Evolutionary conservation across 2,329 filamentous ascomycete species (phyloP), one percentile per base, ranked within the genome.

Genomic region (Cercospora sojina): DNA sequence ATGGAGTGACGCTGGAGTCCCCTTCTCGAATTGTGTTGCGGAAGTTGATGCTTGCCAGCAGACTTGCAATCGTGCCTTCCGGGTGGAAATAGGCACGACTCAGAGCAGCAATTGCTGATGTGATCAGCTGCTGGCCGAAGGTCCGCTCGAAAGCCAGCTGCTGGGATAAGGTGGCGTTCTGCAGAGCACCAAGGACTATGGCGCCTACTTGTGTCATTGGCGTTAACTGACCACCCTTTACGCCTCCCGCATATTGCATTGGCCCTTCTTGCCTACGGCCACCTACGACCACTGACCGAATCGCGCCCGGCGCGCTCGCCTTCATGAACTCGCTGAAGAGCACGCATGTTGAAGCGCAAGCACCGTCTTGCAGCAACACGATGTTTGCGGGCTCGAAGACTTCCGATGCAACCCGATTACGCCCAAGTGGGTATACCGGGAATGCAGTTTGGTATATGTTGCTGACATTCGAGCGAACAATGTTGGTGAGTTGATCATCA

Each of bases 291-390:
- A 82, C 75, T 47, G 75, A 77, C 35, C 76, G 73, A n/a, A 80
- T 77, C 16, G 58, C 7, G 41, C 38, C 35, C 25, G 69, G 71
- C 23, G 75, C 79, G 69, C 80, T 76, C 56, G 77, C 77, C 27
- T 79, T 79, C 70, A 82, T 77, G 20, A 81, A 73, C 62, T 82
- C 80, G 27, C 75, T 70, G 61, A 78, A 79, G 51, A 81, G 75
- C 58, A 79, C 76, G 68, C 80, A 82, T 8, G 80, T 80, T 1
- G 79, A 80, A 2, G 77, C 78, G 71, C 80, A 82, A 71, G 74
- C 73, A 59, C 80, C 80, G 66, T 82, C 80, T 68, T 78, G 75
- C 3, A 82, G 69, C 31, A 81, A 76, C 32, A 81, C 74, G 63
- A 82, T 79, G 68, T 81, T 75, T 32, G 78, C 70, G 1, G 78